Evolutionary conservation across 1,284 basidiomycete genomes (phyloP).

Genomic region (Heliocybe sulcata): DNA sequence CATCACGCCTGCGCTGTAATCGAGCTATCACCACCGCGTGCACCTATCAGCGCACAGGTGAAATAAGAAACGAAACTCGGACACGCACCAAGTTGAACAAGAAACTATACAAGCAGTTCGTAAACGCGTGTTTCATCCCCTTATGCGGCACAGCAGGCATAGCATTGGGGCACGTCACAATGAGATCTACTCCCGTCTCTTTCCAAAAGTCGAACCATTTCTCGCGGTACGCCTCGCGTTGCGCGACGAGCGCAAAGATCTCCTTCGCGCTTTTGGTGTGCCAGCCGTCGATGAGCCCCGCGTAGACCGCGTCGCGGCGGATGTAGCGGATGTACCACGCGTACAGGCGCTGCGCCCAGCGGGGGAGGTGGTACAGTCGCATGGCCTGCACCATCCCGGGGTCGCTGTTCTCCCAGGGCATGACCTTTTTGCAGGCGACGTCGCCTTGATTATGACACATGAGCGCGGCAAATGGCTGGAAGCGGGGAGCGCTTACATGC

Average conservation of each 20-base stretch:
- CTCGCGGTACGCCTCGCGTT: slow-evolving; percentile 33
- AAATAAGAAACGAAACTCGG: background rate
- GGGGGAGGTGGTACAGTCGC: slow-evolving; percentile 28
- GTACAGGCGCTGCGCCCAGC: slow-evolving; percentile 28
- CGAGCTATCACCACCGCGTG: slow-evolving; percentile 34
- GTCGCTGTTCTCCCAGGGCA: slow-evolving; percentile 33
- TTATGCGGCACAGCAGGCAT: slow-evolving; percentile 46
- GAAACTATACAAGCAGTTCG: slow-evolving; percentile 34
- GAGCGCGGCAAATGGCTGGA: background rate
- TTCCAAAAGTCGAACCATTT: slow-evolving; percentile 48
- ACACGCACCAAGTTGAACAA: slow-evolving; percentile 33
- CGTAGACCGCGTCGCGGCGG: slow-evolving; percentile 29
- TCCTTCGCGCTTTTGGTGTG: slow-evolving; percentile 34
- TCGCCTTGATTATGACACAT: slow-evolving; percentile 4
- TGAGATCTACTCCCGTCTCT: slow-evolving; percentile 44
- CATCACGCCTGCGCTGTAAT: slow-evolving; percentile 51
- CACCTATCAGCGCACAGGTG: background rate
- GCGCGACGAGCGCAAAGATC: slow-evolving; percentile 33
- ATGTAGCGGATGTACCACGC: slow-evolving; percentile 29
- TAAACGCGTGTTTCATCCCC: slow-evolving; percentile 33
- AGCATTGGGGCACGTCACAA: slow-evolving; percentile 54
- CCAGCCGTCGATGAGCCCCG: slow-evolving; percentile 30
- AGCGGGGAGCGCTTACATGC: slow-evolving; percentile 19
- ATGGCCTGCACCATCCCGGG: slow-evolving; percentile 26
- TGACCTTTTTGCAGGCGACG: background rate